A percentile compares a stretch with the other conserved stretches of the same genome.
These are phyloP conservation scores for Breviolum minutum DNA, from an alignment of 73 alveolate species.

Conservation along the genomic window DNA sequence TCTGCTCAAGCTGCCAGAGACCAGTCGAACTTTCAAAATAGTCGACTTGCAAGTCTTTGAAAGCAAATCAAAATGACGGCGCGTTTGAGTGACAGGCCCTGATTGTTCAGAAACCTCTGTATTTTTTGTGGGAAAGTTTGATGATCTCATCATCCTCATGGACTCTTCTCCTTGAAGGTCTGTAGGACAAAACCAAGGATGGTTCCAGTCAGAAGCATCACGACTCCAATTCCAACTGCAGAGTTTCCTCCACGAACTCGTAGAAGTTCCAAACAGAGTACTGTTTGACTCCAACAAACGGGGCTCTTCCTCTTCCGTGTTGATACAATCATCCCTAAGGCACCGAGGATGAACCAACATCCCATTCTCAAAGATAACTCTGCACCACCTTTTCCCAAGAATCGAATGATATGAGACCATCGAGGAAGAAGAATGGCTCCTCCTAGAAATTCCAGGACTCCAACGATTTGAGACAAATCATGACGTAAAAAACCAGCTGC, in stretches of 20 bases:
- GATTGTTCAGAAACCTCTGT: background rate
- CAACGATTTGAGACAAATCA: conserved; percentile 81
- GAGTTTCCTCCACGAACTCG: conserved; percentile 67
- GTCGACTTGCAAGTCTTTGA: too few relatives aligned
- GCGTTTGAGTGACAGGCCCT: background rate
- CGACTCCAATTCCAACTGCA: conserved; percentile 35
- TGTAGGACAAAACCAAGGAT: conserved; percentile 44
- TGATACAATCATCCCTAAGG: conserved; percentile 78
- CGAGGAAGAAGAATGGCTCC: conserved; percentile 90
- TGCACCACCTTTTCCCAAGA: conserved; percentile 56
- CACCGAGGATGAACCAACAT: conserved; percentile 75
- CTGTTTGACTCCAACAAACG: conserved; percentile 86
- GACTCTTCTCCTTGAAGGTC: background rate
- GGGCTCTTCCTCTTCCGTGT: conserved; percentile 89
- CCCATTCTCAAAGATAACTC: conserved; percentile 66
- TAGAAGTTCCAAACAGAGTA: conserved; percentile 68
- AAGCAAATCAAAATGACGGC: too few relatives aligned
- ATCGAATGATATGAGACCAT: conserved; percentile 15
- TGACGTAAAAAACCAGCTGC: conserved; percentile 92
- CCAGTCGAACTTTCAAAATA: too few relatives aligned
- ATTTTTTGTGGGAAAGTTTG: background rate
- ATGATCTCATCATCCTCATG: background rate
- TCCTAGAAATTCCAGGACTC: conserved; percentile 62
- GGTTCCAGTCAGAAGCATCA: conserved; percentile 76
- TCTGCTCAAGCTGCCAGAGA: too few relatives aligned